phyloP scores from a whole-genome alignment of 495 filamentous ascomycete species.

The Delitschia confertaspora region DNA sequence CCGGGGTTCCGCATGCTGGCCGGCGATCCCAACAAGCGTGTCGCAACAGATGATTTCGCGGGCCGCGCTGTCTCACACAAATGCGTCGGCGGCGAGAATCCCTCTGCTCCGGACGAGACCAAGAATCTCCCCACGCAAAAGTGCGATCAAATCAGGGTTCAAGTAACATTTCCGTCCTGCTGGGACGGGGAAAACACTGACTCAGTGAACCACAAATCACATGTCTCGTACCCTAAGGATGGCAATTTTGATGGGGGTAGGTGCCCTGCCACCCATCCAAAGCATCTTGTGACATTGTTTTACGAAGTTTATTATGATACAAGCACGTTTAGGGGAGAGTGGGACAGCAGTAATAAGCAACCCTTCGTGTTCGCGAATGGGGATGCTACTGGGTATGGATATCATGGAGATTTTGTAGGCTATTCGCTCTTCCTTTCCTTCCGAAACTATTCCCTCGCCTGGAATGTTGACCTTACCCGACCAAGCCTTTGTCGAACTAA shows the following conservation, averaged over 20 bases:
- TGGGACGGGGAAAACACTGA: constrained; percentile 38
- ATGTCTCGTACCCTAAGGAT: constrained; percentile 48
- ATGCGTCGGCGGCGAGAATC: constrained; percentile 45
- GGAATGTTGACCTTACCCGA: no score
- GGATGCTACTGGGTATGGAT: constrained; percentile 41
- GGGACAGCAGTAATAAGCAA: constrained; percentile 47
- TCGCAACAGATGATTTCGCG: constrained; percentile 38
- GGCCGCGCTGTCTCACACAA: constrained; percentile 45
- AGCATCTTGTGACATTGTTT: constrained; percentile 56
- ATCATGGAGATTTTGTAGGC: constrained; percentile 56
- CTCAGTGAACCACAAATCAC: constrained; percentile 48
- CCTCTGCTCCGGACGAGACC: constrained; percentile 43
- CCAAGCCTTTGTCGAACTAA: no score
- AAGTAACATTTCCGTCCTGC: constrained; percentile 50
- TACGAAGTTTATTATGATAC: constrained; percentile 61
- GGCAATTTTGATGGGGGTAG: constrained; percentile 41
- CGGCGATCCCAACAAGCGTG: constrained; percentile 50
- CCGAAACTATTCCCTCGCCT: neutral
- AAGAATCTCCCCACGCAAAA: constrained; percentile 47
- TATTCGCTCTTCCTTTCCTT: neutral
- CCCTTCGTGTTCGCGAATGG: constrained; percentile 58
- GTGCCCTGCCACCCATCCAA: constrained; percentile 52
- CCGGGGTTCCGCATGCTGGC: constrained; percentile 65
- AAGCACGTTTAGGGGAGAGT: constrained; percentile 45
- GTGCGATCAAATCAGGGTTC: constrained; percentile 53